Base-by-base conservation (phyloP, 495 filamentous ascomycete genomes). In the Filosporella fistucella region DNA sequence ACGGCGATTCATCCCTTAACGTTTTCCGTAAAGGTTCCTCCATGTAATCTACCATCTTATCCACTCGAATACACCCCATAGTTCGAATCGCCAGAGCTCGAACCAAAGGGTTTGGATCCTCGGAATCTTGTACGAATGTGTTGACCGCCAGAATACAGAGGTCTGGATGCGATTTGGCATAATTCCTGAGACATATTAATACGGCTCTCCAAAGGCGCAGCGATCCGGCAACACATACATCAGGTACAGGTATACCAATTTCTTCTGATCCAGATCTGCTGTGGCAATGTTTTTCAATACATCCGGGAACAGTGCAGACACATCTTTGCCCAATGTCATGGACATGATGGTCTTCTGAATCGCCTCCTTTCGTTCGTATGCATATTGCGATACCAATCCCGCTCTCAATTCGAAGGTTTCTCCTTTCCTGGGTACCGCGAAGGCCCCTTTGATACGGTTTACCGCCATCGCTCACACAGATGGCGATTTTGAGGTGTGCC, bases 11-110 rank as follows among this genome's bases (percentile, higher is more conserved):
- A 66, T 98, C 93, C 59, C 86, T 84, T 54, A 99, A 74, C 14
- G 93, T 99, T 68, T 99, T 99, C 53, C 93, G 80, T 42, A 99
- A 71, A 18, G 93, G 93, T 63, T 97, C 93, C 67, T 99, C 93
- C 93, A 97, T 96, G 64, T 99, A 99, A 61, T 99, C 94, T 52
- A 97, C 88, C 85, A 99, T 99, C 69, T 99, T 99, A 52, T 97
- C 93, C 50, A 99, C 93, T 33, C 93, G 77, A 51, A 99, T 96
- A 65, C 93, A 97, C 21, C 93, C 93, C 93, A 99, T 99, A n/a
- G 93, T 99, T 32, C 93, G 78, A 62, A 99, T 95, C 35, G 93
- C 93, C 12, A 99, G 74, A 14, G 93, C 93, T 65, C 94, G 76
- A 55, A 99, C 89, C 5, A 99, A 76, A 2, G 93, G 93, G 63